These are phyloP conservation scores for Nigrograna mackinnonii DNA, from an alignment of 2,329 filamentous ascomycete genomes.

Conservation along the genomic window DNA sequence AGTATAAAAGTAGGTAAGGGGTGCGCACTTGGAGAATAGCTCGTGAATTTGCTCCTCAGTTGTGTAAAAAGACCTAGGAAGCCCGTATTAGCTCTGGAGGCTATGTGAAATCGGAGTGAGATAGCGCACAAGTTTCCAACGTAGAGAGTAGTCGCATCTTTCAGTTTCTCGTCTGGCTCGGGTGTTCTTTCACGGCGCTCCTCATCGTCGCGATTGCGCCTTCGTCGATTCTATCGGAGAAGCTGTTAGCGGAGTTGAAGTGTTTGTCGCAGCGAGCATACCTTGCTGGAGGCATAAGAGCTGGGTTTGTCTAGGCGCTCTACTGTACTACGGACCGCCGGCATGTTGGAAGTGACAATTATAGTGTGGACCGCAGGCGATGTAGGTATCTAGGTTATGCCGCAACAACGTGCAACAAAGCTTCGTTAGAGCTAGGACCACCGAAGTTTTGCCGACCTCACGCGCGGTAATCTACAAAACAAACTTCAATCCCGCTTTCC, in stretches of 20 bases:
- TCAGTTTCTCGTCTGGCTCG: constrained; percentile 76
- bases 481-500: too few species aligned
- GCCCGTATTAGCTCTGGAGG: constrained; percentile 11
- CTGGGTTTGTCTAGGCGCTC: constrained; percentile 93
- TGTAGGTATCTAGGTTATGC: too few species aligned
- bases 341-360: constrained; percentile 20
- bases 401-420: too few species aligned
- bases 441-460: too few species aligned
- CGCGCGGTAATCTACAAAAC: too few species aligned
- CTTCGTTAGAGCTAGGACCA: too few species aligned
- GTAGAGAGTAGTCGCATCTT: constrained; percentile 90
- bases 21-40: constrained; percentile 78
- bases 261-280: too few species aligned
- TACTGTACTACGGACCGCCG: constrained; percentile 63
- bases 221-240: constrained; percentile 78
- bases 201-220: constrained; percentile 64
- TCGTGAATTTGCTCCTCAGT: constrained; percentile 99
- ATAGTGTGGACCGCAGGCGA: neutral
- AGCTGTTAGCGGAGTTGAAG: too few species aligned
- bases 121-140: constrained; percentile 83
- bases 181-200: constrained; percentile 54
- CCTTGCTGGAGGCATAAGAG: constrained; percentile 86
- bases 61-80: constrained; percentile 84
- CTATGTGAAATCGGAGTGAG: neutral
- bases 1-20: constrained; percentile 2